phyloP scores from a whole-genome alignment of 2,329 filamentous ascomycete species.

The Fusarium concolor region DNA sequence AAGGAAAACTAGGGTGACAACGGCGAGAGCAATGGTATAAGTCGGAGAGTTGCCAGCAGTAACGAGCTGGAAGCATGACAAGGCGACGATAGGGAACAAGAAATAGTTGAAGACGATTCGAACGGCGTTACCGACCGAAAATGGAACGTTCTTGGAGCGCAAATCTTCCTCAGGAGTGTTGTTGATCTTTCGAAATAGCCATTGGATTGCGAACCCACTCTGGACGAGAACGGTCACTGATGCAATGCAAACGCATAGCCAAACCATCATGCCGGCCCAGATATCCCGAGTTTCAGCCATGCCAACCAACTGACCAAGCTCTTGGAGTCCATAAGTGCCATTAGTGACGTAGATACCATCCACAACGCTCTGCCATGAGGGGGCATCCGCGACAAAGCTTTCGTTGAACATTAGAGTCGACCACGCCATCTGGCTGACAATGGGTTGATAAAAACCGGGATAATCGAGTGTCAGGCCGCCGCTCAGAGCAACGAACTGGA shows the following conservation, averaged over 20 bases:
- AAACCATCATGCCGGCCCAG: conserved; percentile 95
- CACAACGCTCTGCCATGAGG: conserved; percentile 73
- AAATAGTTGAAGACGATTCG: conserved; percentile 94
- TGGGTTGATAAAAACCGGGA: conserved; percentile 93
- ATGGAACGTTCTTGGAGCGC: conserved; percentile 90
- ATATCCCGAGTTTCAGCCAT: conserved; percentile 81
- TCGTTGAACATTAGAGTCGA: conserved; percentile 93
- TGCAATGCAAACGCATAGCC: conserved; percentile 82
- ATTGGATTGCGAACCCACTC: conserved; percentile 79
- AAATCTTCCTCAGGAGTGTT: conserved; percentile 86
- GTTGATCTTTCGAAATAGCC: conserved; percentile 78
- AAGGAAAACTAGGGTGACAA: conserved; percentile 77
- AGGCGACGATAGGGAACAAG: conserved; percentile 83
- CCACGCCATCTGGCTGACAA: conserved; percentile 89
- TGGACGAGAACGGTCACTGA: conserved; percentile 77
- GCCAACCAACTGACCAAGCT: conserved; percentile 83
- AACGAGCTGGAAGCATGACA: conserved; percentile 93
- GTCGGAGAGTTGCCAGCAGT: conserved; percentile 75
- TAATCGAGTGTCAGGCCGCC: conserved; percentile 90
- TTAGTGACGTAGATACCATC: conserved; percentile 91
- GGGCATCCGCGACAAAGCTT: conserved; percentile 79
- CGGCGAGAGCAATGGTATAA: conserved; percentile 79
- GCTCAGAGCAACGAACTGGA: conserved; percentile 90
- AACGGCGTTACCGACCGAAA: conserved; percentile 81
- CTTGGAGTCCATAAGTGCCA: conserved; percentile 81